phyloP scores from a whole-genome alignment of 768 basidiomycete species.

The Xerocomellus intermedius region DNA sequence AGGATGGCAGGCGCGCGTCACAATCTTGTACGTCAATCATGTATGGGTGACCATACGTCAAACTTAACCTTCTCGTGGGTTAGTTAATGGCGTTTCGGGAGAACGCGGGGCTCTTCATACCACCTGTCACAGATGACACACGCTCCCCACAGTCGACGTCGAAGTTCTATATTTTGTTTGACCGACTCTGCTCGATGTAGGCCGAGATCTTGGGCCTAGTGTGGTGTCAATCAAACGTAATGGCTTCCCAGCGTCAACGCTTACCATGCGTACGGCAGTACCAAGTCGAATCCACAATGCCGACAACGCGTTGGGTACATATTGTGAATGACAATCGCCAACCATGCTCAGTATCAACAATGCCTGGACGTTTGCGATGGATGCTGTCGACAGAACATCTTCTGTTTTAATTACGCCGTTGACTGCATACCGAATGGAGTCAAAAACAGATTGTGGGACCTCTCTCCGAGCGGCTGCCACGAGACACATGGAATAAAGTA shows the following conservation, averaged over 20 bases:
- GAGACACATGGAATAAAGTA: constrained; percentile 93
- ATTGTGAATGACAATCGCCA: constrained; percentile 88
- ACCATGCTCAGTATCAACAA: constrained; percentile 83
- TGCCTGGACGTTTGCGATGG: constrained; percentile 84
- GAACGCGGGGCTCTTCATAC: constrained; percentile 41
- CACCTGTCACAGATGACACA: constrained; percentile 96
- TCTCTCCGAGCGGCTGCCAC: constrained; percentile 85
- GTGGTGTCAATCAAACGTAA: constrained; percentile 14
- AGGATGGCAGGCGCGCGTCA: constrained; percentile 89
- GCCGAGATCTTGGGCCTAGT: constrained; percentile 93
- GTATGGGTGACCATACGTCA: constrained; percentile 89
- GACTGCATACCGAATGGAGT: constrained; percentile 83
- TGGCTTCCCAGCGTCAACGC: constrained; percentile 25
- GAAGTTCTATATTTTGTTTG: constrained; percentile 79
- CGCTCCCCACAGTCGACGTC: constrained; percentile 89
- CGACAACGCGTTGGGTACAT: constrained; percentile 80
- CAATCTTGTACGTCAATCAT: constrained; percentile 98
- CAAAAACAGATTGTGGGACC: constrained; percentile 83
- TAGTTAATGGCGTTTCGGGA: background rate
- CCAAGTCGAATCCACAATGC: constrained; percentile 85
- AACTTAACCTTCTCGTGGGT: constrained; percentile 59
- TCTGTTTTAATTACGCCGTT: constrained; percentile 85
- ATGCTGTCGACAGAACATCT: constrained; percentile 86
- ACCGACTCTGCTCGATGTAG: constrained; percentile 89
- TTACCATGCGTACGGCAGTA: constrained; percentile 89